Base-by-base conservation (phyloP, 305 asterid genomes). In the Rubia occidens region DNA sequence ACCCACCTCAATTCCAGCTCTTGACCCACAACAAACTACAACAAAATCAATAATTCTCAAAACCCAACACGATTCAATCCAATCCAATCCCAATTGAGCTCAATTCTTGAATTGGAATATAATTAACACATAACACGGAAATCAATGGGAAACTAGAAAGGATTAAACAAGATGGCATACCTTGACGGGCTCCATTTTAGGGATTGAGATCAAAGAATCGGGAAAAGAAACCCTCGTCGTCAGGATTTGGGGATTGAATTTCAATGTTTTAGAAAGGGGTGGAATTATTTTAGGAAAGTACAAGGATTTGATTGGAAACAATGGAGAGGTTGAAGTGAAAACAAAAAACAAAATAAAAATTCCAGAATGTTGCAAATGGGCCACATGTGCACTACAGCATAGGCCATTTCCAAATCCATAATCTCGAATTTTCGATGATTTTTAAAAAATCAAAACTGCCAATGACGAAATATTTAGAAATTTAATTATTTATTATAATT, bases 1-100 rank as follows among this genome's bases (percentile, higher is more conserved):
- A 61, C 44, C 65, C 74, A 79, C 82, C 73, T 67, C 77, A 82
- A 84, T 83, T 85, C 89, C 89, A 88, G 89, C 84, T 77, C 75
- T 69, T 70, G 79, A 76, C 68, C 77, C 64, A 18, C 54, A 76
- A 66, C 65, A 73, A 45, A 51, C 58, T 66, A 21, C 26, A 78
- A 37, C 7, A 70, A 60, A 53, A 75, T 74, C 65, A 74, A 72
- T 9, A 18, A 66, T 29, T 66, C 37, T 56, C 64, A 14, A 20
- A 14, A 43, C 29, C 24, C 51, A 56, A 24, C 47, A 14, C 63
- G 10, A 37, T 18, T 7, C 1, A 9, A 71, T 72, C 20, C 59
- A 44, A 56, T 71, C 67, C 72, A 74, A 81, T 60, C 53, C 78
- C 77, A 78, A 21, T 82, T 51, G 58, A 51, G 21, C 58, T 51